Percentiles rank a stretch among this genome's conserved stretches.
Evolutionary conservation across 805 yeast species (phyloP).

Genomic region (Kluyveromyces wickerhamii): DNA sequence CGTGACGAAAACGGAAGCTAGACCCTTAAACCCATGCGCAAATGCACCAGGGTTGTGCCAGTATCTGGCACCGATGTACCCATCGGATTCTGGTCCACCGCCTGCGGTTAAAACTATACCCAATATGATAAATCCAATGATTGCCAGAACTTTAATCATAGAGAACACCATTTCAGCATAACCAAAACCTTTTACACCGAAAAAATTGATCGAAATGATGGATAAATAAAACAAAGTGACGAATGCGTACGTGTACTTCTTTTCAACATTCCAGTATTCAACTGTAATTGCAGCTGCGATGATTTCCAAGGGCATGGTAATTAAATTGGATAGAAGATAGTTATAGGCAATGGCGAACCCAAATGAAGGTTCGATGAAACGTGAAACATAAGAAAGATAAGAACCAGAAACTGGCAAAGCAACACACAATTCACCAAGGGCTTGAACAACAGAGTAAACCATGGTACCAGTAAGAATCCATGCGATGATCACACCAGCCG

Average conservation of each 20-base stretch:
- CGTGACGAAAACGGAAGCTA: slow-evolving; percentile 44
- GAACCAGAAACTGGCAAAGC: slow-evolving; percentile 61
- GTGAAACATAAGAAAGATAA: slow-evolving; percentile 47
- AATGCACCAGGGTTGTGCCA: slow-evolving; percentile 58
- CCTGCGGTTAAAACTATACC: slow-evolving; percentile 44
- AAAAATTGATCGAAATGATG: slow-evolving; percentile 40
- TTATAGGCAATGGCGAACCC: slow-evolving; percentile 58
- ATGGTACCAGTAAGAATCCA: slow-evolving; percentile 46
- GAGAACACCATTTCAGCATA: slow-evolving; percentile 45
- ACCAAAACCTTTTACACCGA: slow-evolving; percentile 49
- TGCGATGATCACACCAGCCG: slow-evolving; percentile 51
- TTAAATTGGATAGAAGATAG: slow-evolving; percentile 43
- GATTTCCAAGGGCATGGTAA: slow-evolving; percentile 42
- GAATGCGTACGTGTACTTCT: slow-evolving; percentile 39
- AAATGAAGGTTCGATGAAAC: slow-evolving; percentile 50
- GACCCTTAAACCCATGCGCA: slow-evolving; percentile 44
- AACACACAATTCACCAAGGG: slow-evolving; percentile 53
- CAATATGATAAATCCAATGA: slow-evolving; percentile 44
- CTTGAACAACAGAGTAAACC: slow-evolving; percentile 51
- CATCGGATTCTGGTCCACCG: slow-evolving; percentile 37
- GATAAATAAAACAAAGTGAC: slow-evolving; percentile 42
- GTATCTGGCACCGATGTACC: slow-evolving; percentile 37
- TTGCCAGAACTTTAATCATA: slow-evolving; percentile 40
- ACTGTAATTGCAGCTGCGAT: slow-evolving; percentile 48
- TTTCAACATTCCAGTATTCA: slow-evolving; percentile 39